A percentile compares a stretch with the other conserved stretches of the same genome.
These are phyloP conservation scores for Lactarius hengduanensis DNA, from an alignment of 768 basidiomycete genomes.

Conservation along the genomic window DNA sequence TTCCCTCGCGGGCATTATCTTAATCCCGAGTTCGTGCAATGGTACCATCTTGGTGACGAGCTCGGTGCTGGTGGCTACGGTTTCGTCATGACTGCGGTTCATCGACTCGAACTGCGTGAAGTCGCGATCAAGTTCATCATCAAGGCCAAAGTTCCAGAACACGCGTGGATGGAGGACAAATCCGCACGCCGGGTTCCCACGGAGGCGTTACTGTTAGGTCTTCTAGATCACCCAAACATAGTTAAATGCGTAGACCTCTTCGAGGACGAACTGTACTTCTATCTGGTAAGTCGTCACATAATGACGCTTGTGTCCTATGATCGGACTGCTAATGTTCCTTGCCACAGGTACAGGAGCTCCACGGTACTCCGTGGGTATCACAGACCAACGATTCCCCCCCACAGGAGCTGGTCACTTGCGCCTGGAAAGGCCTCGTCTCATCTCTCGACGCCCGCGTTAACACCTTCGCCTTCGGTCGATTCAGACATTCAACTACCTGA, in stretches of 20 bases:
- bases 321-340: slow-evolving; percentile 11
- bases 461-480: slow-evolving; percentile 28
- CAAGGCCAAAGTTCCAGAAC: slow-evolving; percentile 62
- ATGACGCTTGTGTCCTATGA: slow-evolving; percentile 6
- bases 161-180: slow-evolving; percentile 64
- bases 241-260: slow-evolving; percentile 82
- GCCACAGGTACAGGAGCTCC: slow-evolving; percentile 81
- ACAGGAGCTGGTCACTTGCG: slow-evolving; percentile 6
- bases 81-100: slow-evolving; percentile 85
- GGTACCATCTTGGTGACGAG: slow-evolving; percentile 67
- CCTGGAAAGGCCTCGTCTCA: slow-evolving; percentile 20
- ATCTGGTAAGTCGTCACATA: slow-evolving; percentile 58
- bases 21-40: slow-evolving; percentile 54
- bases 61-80: slow-evolving; percentile 93
- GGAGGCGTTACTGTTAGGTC: slow-evolving; percentile 75
- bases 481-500: slow-evolving; percentile 21
- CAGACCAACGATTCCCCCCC: slow-evolving; percentile 41
- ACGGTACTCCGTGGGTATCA: slow-evolving; percentile 82
- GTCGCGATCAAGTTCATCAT: slow-evolving; percentile 96
- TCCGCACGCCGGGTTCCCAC: slow-evolving; percentile 65
- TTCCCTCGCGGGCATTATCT: slow-evolving; percentile 65
- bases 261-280: slow-evolving; percentile 82
- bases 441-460: slow-evolving; percentile 27
- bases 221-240: slow-evolving; percentile 75
- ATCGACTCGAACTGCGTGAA: slow-evolving; percentile 57